phyloP scores from a whole-genome alignment of 768 basidiomycete genomes.

The Russula griseocarnosa region DNA sequence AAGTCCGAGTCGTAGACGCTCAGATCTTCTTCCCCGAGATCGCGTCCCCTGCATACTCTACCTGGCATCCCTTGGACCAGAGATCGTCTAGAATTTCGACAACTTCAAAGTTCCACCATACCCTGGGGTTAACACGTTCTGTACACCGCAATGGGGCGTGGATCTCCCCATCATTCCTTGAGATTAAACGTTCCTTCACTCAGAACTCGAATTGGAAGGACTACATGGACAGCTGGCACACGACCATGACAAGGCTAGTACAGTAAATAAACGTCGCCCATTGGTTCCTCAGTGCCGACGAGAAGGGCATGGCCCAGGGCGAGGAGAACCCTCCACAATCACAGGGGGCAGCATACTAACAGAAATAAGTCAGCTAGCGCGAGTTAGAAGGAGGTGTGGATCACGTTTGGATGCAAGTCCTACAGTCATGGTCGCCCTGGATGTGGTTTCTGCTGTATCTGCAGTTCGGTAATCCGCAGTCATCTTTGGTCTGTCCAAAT shows the following conservation, averaged over 20 bases:
- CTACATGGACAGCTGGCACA: slow-evolving; percentile 12
- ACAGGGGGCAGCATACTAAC: slow-evolving; percentile 12
- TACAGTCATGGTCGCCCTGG: slow-evolving; percentile 1
- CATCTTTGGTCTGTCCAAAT: not conserved
- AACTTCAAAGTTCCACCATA: not conserved
- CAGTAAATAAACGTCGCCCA: slow-evolving; percentile 3
- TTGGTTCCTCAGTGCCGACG: not conserved
- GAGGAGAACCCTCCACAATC: not conserved
- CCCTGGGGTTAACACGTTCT: slow-evolving; percentile 11
- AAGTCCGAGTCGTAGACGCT: not conserved
- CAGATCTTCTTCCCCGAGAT: not conserved
- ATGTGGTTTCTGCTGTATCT: slow-evolving; percentile 16
- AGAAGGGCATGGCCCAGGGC: slow-evolving; percentile 13
- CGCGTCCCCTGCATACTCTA: not conserved
- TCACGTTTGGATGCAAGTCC: slow-evolving; percentile 6
- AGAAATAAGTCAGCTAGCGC: slow-evolving; percentile 1
- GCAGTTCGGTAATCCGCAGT: slow-evolving; percentile 17
- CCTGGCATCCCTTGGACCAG: not conserved
- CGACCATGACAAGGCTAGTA: not conserved
- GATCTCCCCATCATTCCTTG: not conserved
- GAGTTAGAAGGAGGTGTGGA: not conserved
- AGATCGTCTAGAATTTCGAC: not conserved
- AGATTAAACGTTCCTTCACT: not conserved
- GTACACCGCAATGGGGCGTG: not conserved
- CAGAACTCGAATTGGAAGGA: not conserved